Evolutionary conservation across 1,139 yeast genomes (phyloP).

Genomic region (Magnusiomyces magnusii): DNA sequence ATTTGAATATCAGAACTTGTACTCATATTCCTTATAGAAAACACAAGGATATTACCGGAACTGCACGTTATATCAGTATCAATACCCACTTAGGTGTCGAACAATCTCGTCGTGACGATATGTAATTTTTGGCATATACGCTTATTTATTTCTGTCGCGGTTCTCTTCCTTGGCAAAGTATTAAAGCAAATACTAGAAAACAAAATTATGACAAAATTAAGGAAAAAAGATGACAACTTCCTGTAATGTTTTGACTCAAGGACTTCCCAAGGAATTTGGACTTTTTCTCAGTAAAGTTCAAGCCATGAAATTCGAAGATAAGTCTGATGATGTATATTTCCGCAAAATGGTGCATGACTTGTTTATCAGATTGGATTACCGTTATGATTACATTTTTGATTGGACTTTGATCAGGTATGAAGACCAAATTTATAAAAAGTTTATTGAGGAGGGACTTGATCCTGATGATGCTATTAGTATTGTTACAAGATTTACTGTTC

Average conservation of each 20-base stretch:
- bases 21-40: constrained; percentile 96
- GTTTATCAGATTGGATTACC: constrained; percentile 80
- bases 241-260: constrained; percentile 68
- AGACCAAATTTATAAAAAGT: not conserved
- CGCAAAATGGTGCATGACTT: constrained; percentile 84
- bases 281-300: constrained; percentile 80
- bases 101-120: constrained; percentile 91
- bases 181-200: constrained; percentile 96
- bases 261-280: constrained; percentile 81
- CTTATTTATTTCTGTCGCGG: constrained; percentile 91
- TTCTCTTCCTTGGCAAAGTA: constrained; percentile 97
- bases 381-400: constrained; percentile 91
- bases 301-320: constrained; percentile 78
- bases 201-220: constrained; percentile 96
- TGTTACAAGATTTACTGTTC: not conserved
- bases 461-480: not conserved
- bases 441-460: not conserved
- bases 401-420: constrained; percentile 85
- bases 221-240: constrained; percentile 57
- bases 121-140: constrained; percentile 93
- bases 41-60: constrained; percentile 87
- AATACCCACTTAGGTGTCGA: constrained; percentile 97
- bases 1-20: constrained; percentile 89
- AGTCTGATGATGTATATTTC: constrained; percentile 87
- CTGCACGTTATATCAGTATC: constrained; percentile 96